Percentiles rank a stretch among this genome's conserved stretches.
Conservation (phyloP, 176 grass and related monocot species). For the Leersia perrieri region DNA sequence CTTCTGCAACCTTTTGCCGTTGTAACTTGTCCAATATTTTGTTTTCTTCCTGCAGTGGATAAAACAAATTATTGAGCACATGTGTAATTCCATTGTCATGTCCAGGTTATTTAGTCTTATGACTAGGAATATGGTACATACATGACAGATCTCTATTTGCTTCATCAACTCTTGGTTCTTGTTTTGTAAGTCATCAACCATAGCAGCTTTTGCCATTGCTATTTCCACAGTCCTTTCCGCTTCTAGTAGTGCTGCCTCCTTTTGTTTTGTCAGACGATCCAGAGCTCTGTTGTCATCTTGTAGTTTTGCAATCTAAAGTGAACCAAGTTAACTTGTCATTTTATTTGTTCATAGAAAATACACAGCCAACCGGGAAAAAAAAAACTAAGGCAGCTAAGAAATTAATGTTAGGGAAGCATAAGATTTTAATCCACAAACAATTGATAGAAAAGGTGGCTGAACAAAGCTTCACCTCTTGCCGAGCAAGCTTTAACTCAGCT, state of each 20-base stretch:
- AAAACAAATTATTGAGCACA: constrained; percentile 18
- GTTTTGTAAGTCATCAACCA: constrained; percentile 98
- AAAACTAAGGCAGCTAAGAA: not conserved
- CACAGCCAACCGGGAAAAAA: not conserved
- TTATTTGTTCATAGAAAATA: constrained; percentile 20
- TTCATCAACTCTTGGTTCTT: constrained; percentile 99
- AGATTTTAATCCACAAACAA: not conserved
- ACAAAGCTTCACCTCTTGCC: constrained; percentile 71
- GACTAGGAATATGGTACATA: constrained; percentile 35
- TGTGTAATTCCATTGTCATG: not conserved
- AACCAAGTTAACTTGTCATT: constrained; percentile 28
- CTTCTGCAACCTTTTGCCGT: constrained; percentile 94
- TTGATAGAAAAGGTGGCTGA: not conserved
- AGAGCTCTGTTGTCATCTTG: constrained; percentile 95
- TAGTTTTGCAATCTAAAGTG: constrained; percentile 77
- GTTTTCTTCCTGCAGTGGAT: constrained; percentile 82
- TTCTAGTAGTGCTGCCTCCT: constrained; percentile 88
- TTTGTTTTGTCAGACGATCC: constrained; percentile 94
- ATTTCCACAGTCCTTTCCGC: constrained; percentile 91
- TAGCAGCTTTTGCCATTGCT: constrained; percentile 87
- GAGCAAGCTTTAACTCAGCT: constrained; percentile 89
- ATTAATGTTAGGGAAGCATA: not conserved
- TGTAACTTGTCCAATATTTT: constrained; percentile 98
- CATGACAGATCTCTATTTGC: constrained; percentile 98
- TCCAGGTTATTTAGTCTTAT: constrained; percentile 6